Evolutionary conservation across 305 asterid species (phyloP).

Genomic region (Stenogyne calaminthoides): DNA sequence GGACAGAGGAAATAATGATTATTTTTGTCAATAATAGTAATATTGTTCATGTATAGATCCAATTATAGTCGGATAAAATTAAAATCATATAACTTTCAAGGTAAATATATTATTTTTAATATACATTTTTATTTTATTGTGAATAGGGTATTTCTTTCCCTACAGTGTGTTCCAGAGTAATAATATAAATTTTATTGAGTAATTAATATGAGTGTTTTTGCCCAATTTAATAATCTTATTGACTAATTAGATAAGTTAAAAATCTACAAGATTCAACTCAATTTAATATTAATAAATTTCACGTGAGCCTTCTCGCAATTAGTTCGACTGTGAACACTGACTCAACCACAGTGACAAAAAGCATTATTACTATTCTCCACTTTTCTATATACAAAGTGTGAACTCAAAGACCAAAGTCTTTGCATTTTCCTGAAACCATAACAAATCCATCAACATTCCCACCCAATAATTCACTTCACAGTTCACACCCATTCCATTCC

Average conservation of each 20-base stretch:
- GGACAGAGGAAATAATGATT: no score
- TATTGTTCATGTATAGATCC: no score
- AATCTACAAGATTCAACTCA: background rate
- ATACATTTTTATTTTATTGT: no score
- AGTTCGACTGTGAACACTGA: slow-evolving; percentile 1
- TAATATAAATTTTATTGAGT: background rate
- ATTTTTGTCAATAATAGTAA: no score
- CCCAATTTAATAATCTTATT: background rate
- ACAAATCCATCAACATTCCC: background rate
- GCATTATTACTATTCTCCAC: background rate
- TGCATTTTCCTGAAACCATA: background rate
- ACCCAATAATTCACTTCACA: slow-evolving; percentile 22
- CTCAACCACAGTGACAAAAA: background rate
- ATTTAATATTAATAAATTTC: background rate
- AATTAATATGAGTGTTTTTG: no score
- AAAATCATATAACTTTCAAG: no score
- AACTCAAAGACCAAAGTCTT: slow-evolving; percentile 25
- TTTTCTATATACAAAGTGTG: slow-evolving; percentile 27
- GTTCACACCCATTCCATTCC: no score
- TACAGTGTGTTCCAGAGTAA: no score
- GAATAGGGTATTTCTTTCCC: no score
- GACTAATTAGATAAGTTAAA: no score
- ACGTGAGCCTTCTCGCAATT: background rate
- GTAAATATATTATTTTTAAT: no score
- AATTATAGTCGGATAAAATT: no score